Percentiles rank a stretch among this genome's conserved stretches.
Conservation (phyloP, 306 rosid species). For the Cicer yamashitae region DNA sequence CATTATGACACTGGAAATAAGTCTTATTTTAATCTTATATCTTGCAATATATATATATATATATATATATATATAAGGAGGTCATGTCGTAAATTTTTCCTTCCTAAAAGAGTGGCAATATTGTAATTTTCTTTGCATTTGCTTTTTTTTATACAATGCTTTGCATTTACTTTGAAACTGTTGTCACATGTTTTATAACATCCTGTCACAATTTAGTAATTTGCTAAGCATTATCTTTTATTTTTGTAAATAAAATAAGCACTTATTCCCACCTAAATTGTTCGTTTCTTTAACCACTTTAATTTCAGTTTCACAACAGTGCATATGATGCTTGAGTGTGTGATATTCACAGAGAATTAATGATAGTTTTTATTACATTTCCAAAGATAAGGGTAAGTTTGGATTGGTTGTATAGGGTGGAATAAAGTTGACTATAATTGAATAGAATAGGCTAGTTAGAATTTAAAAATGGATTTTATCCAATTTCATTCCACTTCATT, state of each 20-base stretch:
- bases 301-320: too few relatives aligned
- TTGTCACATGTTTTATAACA: not conserved
- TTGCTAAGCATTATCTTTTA: not conserved
- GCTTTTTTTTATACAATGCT: not conserved
- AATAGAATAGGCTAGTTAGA: too few relatives aligned
- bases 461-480: too few relatives aligned
- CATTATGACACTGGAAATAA: constrained; percentile 26
- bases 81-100: not conserved
- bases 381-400: too few relatives aligned
- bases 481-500: too few relatives aligned
- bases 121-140: not conserved
- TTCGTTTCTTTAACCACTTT: too few relatives aligned
- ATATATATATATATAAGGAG: not conserved
- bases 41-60: not conserved
- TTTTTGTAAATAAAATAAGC: not conserved
- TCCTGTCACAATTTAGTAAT: constrained; percentile 11
- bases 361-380: too few relatives aligned
- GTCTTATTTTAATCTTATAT: not conserved
- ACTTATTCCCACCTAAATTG: too few relatives aligned
- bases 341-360: too few relatives aligned
- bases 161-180: not conserved
- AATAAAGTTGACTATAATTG: too few relatives aligned
- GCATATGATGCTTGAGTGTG: too few relatives aligned
- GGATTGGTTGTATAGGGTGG: too few relatives aligned
- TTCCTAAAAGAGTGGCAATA: not conserved